A percentile compares a stretch with the other conserved stretches of the same genome.
Conservation (phyloP, 768 basidiomycete species). For the Suillus discolor region DNA sequence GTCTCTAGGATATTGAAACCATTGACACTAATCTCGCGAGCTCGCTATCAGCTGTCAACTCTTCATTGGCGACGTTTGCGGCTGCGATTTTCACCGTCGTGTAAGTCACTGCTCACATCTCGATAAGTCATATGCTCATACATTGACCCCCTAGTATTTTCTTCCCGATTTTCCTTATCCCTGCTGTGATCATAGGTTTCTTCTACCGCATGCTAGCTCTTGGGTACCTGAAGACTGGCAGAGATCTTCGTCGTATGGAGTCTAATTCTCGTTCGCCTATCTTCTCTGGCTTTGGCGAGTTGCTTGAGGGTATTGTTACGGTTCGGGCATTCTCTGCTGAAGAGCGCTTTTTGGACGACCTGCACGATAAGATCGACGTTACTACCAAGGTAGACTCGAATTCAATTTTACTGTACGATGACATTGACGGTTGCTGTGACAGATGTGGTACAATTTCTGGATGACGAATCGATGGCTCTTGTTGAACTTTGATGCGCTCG, state of each 20-base stretch:
- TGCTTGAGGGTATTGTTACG: slow-evolving; percentile 89
- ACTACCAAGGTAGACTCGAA: slow-evolving; percentile 64
- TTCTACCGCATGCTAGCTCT: slow-evolving; percentile 71
- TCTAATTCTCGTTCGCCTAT: slow-evolving; percentile 85
- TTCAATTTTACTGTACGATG: background rate
- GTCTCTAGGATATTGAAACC: slow-evolving; percentile 73
- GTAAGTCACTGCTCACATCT: slow-evolving; percentile 38
- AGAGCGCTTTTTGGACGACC: slow-evolving; percentile 68
- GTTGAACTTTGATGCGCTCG: slow-evolving; percentile 79
- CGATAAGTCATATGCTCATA: slow-evolving; percentile 19
- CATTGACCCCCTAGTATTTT: slow-evolving; percentile 47
- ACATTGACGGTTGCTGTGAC: background rate
- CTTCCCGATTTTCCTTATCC: slow-evolving; percentile 83
- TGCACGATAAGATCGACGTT: slow-evolving; percentile 73
- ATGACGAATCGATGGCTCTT: slow-evolving; percentile 89
- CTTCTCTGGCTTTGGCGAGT: slow-evolving; percentile 79
- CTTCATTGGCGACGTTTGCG: slow-evolving; percentile 75
- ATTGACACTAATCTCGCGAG: slow-evolving; percentile 74
- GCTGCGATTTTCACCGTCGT: slow-evolving; percentile 73
- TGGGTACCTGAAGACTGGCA: slow-evolving; percentile 77
- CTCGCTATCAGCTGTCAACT: slow-evolving; percentile 75
- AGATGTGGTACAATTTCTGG: slow-evolving; percentile 90
- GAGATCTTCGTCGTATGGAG: slow-evolving; percentile 89
- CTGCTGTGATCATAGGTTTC: slow-evolving; percentile 72
- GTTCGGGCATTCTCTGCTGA: slow-evolving; percentile 91